Base-by-base conservation (phyloP, 1,284 basidiomycete species). In the Cutaneotrichosporon sp. region DNA sequence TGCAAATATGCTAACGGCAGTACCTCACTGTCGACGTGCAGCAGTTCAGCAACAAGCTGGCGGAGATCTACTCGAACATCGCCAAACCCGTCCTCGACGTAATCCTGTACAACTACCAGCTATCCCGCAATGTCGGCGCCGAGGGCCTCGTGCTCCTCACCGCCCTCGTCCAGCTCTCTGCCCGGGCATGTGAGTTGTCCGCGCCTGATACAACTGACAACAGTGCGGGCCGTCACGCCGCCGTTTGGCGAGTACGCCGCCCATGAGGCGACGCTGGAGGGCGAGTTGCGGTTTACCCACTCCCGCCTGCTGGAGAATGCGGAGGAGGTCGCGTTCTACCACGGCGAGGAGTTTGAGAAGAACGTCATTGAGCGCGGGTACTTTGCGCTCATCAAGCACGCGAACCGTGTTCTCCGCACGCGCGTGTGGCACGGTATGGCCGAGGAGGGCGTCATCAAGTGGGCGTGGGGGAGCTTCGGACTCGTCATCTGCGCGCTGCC, bases 371-470 rank as follows among this genome's bases (percentile, higher is more conserved):
- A 97, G 72, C 80, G 90, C 41, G 87, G 90, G 54, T 97, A 96
- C 75, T 88, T 89, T 51, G 83, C 84, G 5, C 79, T 96, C 26
- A 82, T 97, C 61, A 87, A 85, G 70, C 94, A 98, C 65, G 87
- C 93, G 72, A 88, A 89, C 66, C 81, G 82, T 51, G 86, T 96
- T 3, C 79, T 94, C 64, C 77, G 81, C 39, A 84, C 87, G 55
- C 80, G 87, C 26, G 88, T 94, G 79, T 90, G 87, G 84, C 91
- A 96, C 73, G 85, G 87, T 2, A 90, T 92, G 75, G 82, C 85
- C 8, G 92, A 97, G 71, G 94, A 98, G 73, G 91, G 91, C 2
- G 86, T 98, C 52, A 87, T 97, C 67, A 97, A 97, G 75, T 94
- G 93, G 93, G 71, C 93, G 14, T 97, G 94, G 94, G 93, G 93